phyloP scores from a whole-genome alignment of 202 grass and related monocot species.

The Musa balbisiana region DNA sequence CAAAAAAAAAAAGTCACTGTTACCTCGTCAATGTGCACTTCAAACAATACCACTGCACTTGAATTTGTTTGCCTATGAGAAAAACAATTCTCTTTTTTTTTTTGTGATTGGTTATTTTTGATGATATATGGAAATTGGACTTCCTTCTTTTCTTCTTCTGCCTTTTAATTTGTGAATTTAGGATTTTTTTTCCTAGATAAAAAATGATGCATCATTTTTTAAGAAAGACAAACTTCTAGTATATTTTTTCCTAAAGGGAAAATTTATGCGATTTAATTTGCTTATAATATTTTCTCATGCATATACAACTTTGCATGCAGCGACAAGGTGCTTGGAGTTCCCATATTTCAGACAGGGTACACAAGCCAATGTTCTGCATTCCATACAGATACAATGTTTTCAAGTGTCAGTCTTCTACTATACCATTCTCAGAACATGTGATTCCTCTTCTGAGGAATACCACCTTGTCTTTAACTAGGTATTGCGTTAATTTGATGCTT shows the following conservation, averaged over 20 bases:
- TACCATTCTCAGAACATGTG: slow-evolving; percentile 51
- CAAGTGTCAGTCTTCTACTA: slow-evolving; percentile 44
- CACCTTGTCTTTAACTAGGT: slow-evolving; percentile 56
- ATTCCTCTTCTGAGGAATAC: slow-evolving; percentile 61
- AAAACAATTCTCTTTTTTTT: no score
- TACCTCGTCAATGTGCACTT: no score
- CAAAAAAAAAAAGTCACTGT: no score
- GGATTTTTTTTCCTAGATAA: background rate
- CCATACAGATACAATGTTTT: slow-evolving; percentile 44
- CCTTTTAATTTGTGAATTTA: background rate
- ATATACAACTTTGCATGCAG: slow-evolving; percentile 27
- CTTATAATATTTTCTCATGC: slow-evolving; percentile 2
- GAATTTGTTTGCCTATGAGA: no score
- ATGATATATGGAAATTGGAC: no score
- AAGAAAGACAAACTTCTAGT: background rate
- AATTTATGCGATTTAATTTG: background rate
- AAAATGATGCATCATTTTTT: background rate
- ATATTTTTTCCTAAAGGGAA: background rate
- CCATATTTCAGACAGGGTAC: slow-evolving; percentile 40
- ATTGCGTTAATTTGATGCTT: slow-evolving; percentile 12
- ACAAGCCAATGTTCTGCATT: slow-evolving; percentile 38
- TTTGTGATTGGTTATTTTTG: no score
- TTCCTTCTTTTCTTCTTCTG: no score
- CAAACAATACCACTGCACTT: no score
- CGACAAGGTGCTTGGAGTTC: slow-evolving; percentile 37